Conservation (phyloP, 495 filamentous ascomycete species). For the Schizothecium vesticola region DNA sequence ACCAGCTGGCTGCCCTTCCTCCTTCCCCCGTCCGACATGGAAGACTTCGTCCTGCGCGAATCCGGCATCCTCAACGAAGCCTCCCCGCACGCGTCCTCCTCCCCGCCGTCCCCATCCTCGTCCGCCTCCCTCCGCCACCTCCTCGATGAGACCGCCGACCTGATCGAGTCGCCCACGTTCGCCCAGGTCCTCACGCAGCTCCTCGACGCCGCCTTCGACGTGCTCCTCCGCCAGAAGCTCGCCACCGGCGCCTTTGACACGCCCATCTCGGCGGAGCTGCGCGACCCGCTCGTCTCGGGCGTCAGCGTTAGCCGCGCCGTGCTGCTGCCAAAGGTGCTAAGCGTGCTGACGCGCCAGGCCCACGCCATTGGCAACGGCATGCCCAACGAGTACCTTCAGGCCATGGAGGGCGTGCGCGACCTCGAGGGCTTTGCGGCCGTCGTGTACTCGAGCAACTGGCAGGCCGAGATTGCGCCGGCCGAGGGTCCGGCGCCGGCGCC, state of each 20-base stretch:
- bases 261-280: conserved; percentile 44
- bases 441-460: conserved; percentile 86
- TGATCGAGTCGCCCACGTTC: conserved; percentile 91
- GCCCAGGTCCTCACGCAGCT: conserved; percentile 74
- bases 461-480: conserved; percentile 59
- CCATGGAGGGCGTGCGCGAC: conserved; percentile 76
- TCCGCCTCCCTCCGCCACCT: conserved; percentile 68
- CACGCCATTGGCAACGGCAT: conserved; percentile 82
- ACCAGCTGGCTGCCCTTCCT: conserved; percentile 77
- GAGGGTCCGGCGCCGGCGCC: conserved; percentile 20
- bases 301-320: conserved; percentile 48
- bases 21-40: conserved; percentile 70
- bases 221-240: conserved; percentile 73
- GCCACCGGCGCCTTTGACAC: conserved; percentile 70
- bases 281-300: conserved; percentile 22
- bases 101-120: conserved; percentile 24
- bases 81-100: conserved; percentile 13
- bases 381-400: conserved; percentile 81
- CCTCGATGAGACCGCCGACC: conserved; percentile 92
- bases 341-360: conserved; percentile 80
- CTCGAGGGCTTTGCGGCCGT: conserved; percentile 93
- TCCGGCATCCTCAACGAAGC: conserved; percentile 65
- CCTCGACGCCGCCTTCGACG: conserved; percentile 80
- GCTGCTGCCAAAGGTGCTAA: conserved; percentile 85
- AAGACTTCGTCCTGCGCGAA: conserved; percentile 75